These are phyloP conservation scores for Geotrichum histeridarum DNA, from an alignment of 1,139 yeast genomes.

Conservation along the genomic window DNA sequence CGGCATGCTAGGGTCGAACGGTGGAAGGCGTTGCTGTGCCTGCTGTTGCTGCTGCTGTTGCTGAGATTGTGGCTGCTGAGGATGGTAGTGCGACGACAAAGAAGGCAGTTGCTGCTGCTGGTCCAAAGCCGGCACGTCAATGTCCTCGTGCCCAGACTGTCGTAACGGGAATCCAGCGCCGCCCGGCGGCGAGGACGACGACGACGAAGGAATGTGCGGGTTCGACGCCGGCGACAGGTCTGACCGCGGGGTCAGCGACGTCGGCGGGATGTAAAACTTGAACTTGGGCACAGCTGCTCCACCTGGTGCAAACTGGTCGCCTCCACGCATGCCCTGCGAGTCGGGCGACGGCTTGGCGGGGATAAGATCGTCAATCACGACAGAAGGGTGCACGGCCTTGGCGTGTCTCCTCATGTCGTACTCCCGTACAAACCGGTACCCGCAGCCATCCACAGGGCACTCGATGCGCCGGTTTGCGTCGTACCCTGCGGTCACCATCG, in stretches of 20 bases:
- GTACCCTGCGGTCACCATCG: slow-evolving; percentile 39
- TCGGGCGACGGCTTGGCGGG: background rate
- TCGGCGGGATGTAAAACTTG: slow-evolving; percentile 14
- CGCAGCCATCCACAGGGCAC: slow-evolving; percentile 37
- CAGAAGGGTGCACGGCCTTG: slow-evolving; percentile 27
- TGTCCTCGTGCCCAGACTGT: background rate
- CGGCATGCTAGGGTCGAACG: background rate
- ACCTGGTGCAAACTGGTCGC: background rate
- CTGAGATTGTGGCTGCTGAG: slow-evolving; percentile 5
- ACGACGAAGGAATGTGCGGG: background rate
- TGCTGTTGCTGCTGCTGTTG: slow-evolving; percentile 13
- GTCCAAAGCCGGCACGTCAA: slow-evolving; percentile 7
- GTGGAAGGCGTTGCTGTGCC: background rate
- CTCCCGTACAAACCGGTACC: slow-evolving; percentile 36
- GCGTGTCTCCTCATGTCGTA: slow-evolving; percentile 42
- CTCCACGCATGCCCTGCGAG: background rate
- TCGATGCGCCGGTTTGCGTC: slow-evolving; percentile 29
- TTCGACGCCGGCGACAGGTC: slow-evolving; percentile 12
- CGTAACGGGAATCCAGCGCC: background rate
- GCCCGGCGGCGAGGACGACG: slow-evolving; percentile 2
- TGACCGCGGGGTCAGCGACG: slow-evolving; percentile 8
- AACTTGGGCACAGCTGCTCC: slow-evolving; percentile 13
- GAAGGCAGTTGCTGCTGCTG: slow-evolving; percentile 7
- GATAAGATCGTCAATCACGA: slow-evolving; percentile 10
- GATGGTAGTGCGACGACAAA: background rate